phyloP scores from a whole-genome alignment of 2,329 filamentous ascomycete genomes.

The Phaeophleospora eucalypticola region DNA sequence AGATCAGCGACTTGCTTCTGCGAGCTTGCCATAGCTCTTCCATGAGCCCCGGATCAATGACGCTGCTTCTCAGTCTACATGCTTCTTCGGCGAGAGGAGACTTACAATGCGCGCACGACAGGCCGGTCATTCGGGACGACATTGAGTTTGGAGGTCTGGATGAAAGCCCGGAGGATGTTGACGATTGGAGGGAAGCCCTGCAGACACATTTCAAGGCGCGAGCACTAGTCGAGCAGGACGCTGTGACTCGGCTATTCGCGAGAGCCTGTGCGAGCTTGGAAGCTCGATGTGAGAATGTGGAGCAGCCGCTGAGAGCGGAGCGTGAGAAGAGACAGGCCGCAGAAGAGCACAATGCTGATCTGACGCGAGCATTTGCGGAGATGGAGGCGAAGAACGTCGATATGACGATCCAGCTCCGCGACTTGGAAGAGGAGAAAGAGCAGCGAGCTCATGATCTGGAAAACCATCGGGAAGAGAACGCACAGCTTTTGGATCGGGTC shows the following conservation, averaged over 20 bases:
- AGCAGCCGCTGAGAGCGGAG: slow-evolving; percentile 51
- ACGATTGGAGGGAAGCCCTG: slow-evolving; percentile 49
- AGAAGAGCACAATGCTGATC: slow-evolving; percentile 35
- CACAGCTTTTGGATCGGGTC: slow-evolving; percentile 40
- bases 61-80: slow-evolving; percentile 17
- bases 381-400: slow-evolving; percentile 38
- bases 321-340: slow-evolving; percentile 35
- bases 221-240: slow-evolving; percentile 43
- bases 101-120: slow-evolving; percentile 14
- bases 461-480: slow-evolving; percentile 38
- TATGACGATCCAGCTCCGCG: slow-evolving; percentile 34
- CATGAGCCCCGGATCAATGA: slow-evolving; percentile 13
- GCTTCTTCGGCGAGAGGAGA: slow-evolving; percentile 17
- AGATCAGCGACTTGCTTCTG: slow-evolving; percentile 18
- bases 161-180: neutral
- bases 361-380: slow-evolving; percentile 34
- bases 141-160: neutral
- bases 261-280: slow-evolving; percentile 56
- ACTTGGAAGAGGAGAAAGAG: slow-evolving; percentile 40
- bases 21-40: slow-evolving; percentile 15
- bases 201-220: slow-evolving; percentile 42
- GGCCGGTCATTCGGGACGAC: slow-evolving; percentile 8
- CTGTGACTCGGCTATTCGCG: slow-evolving; percentile 47
- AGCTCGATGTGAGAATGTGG: slow-evolving; percentile 51
- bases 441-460: slow-evolving; percentile 37